These are phyloP conservation scores for Phytophthora multivora DNA, from an alignment of 352 stramenopile genomes.

Conservation along the genomic window DNA sequence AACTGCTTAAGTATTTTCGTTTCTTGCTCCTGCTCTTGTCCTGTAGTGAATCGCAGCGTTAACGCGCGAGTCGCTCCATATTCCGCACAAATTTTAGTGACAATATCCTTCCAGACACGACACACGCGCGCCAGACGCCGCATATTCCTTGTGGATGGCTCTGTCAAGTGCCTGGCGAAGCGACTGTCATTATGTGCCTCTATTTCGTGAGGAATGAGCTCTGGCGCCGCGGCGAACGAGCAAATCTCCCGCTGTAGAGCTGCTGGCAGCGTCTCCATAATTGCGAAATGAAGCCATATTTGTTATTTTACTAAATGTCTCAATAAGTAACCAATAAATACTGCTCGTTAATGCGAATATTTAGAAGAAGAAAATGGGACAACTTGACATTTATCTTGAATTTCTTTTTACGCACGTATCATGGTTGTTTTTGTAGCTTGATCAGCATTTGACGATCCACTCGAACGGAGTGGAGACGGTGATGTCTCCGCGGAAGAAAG, in stretches of 20 bases:
- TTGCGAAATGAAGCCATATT: slow-evolving; percentile 5
- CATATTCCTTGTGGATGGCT: slow-evolving; percentile 34
- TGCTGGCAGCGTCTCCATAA: slow-evolving; percentile 32
- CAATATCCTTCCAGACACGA: slow-evolving; percentile 31
- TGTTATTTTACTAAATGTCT: not conserved
- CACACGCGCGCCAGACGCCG: slow-evolving; percentile 39
- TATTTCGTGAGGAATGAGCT: slow-evolving; percentile 39
- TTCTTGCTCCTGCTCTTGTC: slow-evolving; percentile 32
- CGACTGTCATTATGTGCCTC: not conserved
- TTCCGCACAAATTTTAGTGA: slow-evolving; percentile 18
- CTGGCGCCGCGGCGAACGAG: slow-evolving; percentile 35
- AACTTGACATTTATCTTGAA: too few relatives aligned
- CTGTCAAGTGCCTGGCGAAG: slow-evolving; percentile 33
- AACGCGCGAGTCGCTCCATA: slow-evolving; percentile 26
- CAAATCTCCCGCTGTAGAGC: slow-evolving; percentile 44
- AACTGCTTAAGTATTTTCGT: slow-evolving; percentile 19
- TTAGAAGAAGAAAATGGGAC: too few relatives aligned
- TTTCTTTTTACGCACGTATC: slow-evolving; percentile 1
- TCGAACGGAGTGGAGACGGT: slow-evolving; percentile 28
- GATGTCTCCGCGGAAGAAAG: slow-evolving; percentile 52
- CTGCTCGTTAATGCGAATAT: too few relatives aligned
- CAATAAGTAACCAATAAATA: too few relatives aligned
- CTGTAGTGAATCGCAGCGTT: slow-evolving; percentile 35
- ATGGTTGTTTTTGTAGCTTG: not conserved
- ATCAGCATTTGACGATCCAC: slow-evolving; percentile 34